A percentile compares a stretch with the other conserved stretches of the same genome.
phyloP scores from a whole-genome alignment of 345 rosid species.

The Salix koriyanagi region DNA sequence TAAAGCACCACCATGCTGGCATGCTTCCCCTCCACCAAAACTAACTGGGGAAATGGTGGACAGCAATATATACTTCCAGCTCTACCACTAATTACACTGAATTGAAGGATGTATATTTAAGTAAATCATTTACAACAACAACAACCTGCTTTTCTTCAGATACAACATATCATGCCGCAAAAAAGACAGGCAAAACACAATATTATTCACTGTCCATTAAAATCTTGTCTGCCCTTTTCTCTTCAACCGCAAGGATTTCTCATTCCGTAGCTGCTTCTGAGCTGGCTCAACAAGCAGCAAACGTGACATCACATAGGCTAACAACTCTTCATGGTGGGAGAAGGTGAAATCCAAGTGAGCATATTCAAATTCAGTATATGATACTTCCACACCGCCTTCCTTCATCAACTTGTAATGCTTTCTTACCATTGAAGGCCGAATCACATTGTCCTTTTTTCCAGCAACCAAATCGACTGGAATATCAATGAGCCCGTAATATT shows the following conservation, averaged over 20 bases:
- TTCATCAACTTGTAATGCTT: slow-evolving; percentile 75
- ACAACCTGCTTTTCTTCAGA: slow-evolving; percentile 10
- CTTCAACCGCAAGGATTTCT: slow-evolving; percentile 39
- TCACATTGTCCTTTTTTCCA: slow-evolving; percentile 78
- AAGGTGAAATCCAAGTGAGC: slow-evolving; percentile 95
- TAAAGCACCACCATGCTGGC: not conserved
- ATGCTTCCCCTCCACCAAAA: slow-evolving; percentile 1
- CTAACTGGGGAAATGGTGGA: not conserved
- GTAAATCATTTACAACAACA: slow-evolving; percentile 13
- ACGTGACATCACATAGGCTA: slow-evolving; percentile 75
- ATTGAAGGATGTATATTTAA: not conserved
- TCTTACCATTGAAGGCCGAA: slow-evolving; percentile 74
- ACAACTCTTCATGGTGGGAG: slow-evolving; percentile 79
- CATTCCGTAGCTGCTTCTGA: slow-evolving; percentile 31
- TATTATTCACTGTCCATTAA: not conserved
- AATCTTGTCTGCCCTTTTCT: slow-evolving; percentile 26
- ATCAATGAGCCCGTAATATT: slow-evolving; percentile 55
- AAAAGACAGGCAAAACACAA: not conserved
- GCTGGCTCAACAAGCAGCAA: slow-evolving; percentile 53
- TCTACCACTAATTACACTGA: not conserved
- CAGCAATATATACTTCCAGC: not conserved
- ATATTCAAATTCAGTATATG: slow-evolving; percentile 72
- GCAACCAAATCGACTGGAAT: slow-evolving; percentile 84
- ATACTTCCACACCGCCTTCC: slow-evolving; percentile 60
- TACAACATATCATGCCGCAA: slow-evolving; percentile 11